Evolutionary conservation across 306 rosid genomes (phyloP), one percentile per base, ranked within the genome.

Genomic region (Vigna trinervia): DNA sequence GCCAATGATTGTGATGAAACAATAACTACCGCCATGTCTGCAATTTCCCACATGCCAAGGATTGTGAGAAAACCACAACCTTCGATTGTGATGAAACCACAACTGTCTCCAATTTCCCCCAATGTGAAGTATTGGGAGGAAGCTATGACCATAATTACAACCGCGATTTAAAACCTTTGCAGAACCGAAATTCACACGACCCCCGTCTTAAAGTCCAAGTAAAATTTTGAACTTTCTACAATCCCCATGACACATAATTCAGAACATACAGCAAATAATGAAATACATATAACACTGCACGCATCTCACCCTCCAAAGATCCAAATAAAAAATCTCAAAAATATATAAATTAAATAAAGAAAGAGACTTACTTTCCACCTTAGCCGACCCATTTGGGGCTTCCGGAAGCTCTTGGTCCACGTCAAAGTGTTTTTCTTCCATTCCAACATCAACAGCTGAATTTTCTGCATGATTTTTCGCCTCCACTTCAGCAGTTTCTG

Each of bases 301-400:
- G 69, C 8, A 58, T 56, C 38, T 65, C 57, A 58, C 13, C 36
- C 32, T 20, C 14, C 28, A 54, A 43, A 20, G 28, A 74, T 53
- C 69, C 50, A 41, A 30, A 75, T 1, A 13, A 60, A n/a, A 38
- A 38, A 20, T 57, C 59, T 23, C 52, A 23, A 63, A 67, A 57
- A 6, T 23, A 46, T 48, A 17, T 5, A 11, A 23, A 2, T 11
- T 8, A 4, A 0, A 19, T 8, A 4, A 0, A 19, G 13, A 47
- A 12, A 13, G 8, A 4, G 17, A 80, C 92, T 90, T 83, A 92
- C 99, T 88, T 83, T 78, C 88, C 62, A 79, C 73, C 47, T 30
- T 19, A 85, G 36, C 82, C 45, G 51, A 69, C 10, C 66, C 88
- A 53, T 87, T 86, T 48, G 79, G 56, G 13, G 72, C 83, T 12